These are phyloP conservation scores for Pythium myriotylum DNA, from an alignment of 352 stramenopile species.

Conservation along the genomic window DNA sequence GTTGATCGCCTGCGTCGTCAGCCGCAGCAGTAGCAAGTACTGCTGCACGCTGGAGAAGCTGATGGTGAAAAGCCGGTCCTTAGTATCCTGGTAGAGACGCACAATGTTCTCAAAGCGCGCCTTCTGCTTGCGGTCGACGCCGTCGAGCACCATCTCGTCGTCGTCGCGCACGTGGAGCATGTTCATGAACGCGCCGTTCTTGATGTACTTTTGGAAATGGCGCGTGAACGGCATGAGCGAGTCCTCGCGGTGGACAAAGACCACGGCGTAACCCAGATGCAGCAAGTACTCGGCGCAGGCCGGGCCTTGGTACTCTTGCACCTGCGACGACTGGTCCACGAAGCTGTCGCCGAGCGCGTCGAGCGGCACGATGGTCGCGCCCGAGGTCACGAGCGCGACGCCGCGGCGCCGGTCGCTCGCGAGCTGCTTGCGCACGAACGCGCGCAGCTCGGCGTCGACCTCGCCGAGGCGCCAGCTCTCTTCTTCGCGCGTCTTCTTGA, in stretches of 20 bases:
- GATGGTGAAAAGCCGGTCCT: conserved; percentile 70
- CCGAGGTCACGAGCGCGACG: conserved; percentile 82
- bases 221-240: conserved; percentile 83
- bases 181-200: conserved; percentile 80
- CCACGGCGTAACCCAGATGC: conserved; percentile 77
- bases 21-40: conserved; percentile 71
- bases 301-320: conserved; percentile 77
- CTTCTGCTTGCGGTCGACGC: conserved; percentile 65
- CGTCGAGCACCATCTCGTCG: conserved; percentile 56
- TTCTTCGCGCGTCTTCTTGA: conserved; percentile 72
- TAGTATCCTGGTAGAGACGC: conserved; percentile 60
- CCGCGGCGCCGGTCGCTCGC: conserved; percentile 44
- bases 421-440: conserved; percentile 65
- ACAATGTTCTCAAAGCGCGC: conserved; percentile 70
- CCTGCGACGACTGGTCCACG: conserved; percentile 68
- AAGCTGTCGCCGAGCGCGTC: conserved; percentile 68
- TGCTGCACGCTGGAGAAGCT: conserved; percentile 84
- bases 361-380: conserved; percentile 78
- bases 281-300: conserved; percentile 82
- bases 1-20: conserved; percentile 61
- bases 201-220: conserved; percentile 84
- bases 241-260: conserved; percentile 78
- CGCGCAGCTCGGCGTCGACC: conserved; percentile 43
- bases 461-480: conserved; percentile 52
- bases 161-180: conserved; percentile 73